Base-by-base conservation (phyloP, 202 grass and related monocot genomes). In the Panicum hallii region DNA sequence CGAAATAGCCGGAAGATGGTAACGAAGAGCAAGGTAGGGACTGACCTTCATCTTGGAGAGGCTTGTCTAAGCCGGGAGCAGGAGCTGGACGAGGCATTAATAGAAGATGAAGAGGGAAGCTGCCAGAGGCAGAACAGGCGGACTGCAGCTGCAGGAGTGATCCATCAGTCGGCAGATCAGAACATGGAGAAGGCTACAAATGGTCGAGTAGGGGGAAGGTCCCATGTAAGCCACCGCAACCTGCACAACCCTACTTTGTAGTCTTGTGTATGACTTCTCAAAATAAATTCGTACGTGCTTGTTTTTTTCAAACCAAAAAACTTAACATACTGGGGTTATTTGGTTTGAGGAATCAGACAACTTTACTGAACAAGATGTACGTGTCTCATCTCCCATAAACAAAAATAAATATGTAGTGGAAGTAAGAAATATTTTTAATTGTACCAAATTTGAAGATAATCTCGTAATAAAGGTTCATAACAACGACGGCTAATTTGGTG, bases 121-220 rank as follows among this genome's bases (percentile, higher is more conserved):
- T 58, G 61, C 71, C 64, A 82, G 71, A 71, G 60, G 48, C 28
- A 75, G 49, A 74, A 43, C 32, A 67, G 63, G 62, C 9, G 34
- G 67, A 86, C 72, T 85, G 76, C 58, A 85, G 83, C 74, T 79
- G 74, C 74, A 79, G 61, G 68, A 85, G 82, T 77, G 82, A 86
- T 78, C 63, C 16, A 53, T 73, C 79, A 84, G 87, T 97, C 85
- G 94, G 91, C 89, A 82, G 89, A 94, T 72, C 80, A 45, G 44
- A 86, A 92, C 94, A 94, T 5, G 79, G 50, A 73, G 85, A 97
- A 97, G 80, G 52, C 17, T 88, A 94, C 94, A 97, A 92, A 92
- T 65, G 80, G 78, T 86, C 52, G 50, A 58, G 58, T 66, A 83
- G 85, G 38, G 61, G 67, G n/a, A 63, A 43, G 63, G 45, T 46